A percentile compares a stretch with the other conserved stretches of the same genome.
phyloP scores from a whole-genome alignment of 306 rosid genomes.

The Fragaria iinumae region DNA sequence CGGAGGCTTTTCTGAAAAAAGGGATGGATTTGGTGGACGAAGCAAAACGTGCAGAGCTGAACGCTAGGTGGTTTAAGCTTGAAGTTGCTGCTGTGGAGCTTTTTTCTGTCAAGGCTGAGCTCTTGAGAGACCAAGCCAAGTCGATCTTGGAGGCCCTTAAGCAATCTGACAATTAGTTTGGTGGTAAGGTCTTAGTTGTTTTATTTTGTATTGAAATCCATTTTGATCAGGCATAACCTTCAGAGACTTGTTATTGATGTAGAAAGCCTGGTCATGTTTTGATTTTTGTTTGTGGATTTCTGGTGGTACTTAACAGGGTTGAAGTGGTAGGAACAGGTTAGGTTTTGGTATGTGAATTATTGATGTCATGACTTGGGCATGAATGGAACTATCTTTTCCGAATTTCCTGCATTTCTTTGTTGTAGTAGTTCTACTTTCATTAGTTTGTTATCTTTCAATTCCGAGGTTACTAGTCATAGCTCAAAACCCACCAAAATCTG shows the following conservation, averaged over 20 bases:
- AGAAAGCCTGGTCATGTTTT: not conserved
- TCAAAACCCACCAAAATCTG: not conserved
- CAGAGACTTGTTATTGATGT: too few species aligned
- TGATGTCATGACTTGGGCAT: too few species aligned
- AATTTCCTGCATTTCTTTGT: not conserved
- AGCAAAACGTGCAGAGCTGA: slow-evolving; percentile 47
- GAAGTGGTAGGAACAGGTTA: not conserved
- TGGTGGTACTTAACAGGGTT: too few species aligned
- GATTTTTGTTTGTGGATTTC: not conserved
- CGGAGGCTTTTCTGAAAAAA: slow-evolving; percentile 27
- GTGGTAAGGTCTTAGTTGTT: not conserved
- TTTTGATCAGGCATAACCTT: too few species aligned
- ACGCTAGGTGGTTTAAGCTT: slow-evolving; percentile 47
- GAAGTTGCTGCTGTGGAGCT: slow-evolving; percentile 48
- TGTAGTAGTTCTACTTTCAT: not conserved
- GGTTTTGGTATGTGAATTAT: not conserved
- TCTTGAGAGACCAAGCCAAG: slow-evolving; percentile 36
- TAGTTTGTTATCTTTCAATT: not conserved
- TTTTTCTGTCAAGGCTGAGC: slow-evolving; percentile 24
- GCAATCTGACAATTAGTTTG: slow-evolving; percentile 22
- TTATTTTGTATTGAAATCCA: too few species aligned
- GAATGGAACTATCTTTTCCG: too few species aligned
- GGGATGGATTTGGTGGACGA: slow-evolving; percentile 39
- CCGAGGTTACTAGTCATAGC: not conserved
- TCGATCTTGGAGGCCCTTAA: slow-evolving; percentile 40